Base-by-base conservation (phyloP, 805 yeast species). In the Pichia pseudocactophila region DNA sequence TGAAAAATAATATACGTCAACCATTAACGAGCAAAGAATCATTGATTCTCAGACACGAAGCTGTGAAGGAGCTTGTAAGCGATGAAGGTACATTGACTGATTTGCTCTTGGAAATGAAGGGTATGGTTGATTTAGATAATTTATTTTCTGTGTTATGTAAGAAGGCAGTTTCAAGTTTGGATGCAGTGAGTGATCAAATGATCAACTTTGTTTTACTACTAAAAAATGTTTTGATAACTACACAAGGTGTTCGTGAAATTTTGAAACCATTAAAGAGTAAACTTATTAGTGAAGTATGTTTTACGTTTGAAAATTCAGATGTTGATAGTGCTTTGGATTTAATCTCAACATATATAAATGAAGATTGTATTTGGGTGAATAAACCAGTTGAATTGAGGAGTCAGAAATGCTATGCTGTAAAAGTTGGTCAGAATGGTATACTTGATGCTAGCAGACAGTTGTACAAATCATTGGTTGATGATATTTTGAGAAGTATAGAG, bases 401-500 rank as follows among this genome's bases (percentile, higher is more conserved):
- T 45, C 76, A 70, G 43, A 59, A 60, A 45, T 59, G 67, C 25
- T 68, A 65, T 52, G 74, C 76, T 0, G 66, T 71, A 0, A 70
- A 59, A 44, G 53, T 65, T 30, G 74, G 73, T 0, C 50, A 55
- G 2, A 71, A 72, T 50, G 76, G 76, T 0, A 48, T 72, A 10
- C 50, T 71, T 1, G 74, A 69, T 50, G 63, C 69, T 0, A 68
- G 72, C 3, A 54, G 76, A 33, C 63, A 67, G 44, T 42, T 69
- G 0, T 70, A 71, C 42, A 60, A 64, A 39, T 56, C 50, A 5
- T 51, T 62, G 5, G 53, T 64, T 7, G 67, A 68, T 37, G 71
- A 69, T 38, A 56, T 69, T 2, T 36, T 62, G 15, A 38, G 43
- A 7, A 54, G 53, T 1, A 48, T 68, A 2, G 59, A 57, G 0